Evolutionary conservation across 2,329 filamentous ascomycete genomes (phyloP), one percentile per base, ranked within the genome.

Genomic region (Aspergillus pseudoterreus): DNA sequence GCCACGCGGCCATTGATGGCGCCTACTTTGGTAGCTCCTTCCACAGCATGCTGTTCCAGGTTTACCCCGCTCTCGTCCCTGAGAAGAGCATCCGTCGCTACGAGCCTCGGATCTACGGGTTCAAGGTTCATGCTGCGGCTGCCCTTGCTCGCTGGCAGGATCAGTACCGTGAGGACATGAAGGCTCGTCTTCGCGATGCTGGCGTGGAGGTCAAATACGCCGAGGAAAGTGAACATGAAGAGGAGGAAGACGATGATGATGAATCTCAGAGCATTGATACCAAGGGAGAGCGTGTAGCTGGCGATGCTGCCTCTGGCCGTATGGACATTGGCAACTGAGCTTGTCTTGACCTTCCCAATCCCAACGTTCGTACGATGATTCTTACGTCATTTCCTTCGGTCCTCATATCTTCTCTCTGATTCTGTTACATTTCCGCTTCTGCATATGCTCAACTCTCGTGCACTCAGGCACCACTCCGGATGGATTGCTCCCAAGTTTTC

Each of bases 41-140:
- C 79, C 92, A 96, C 80, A 96, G 96, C 75, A 96, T 99, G 73
- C 84, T 99, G 56, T 97, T 99, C 78, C 94, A 99, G 72, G 94
- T 99, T 50, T 97, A 97, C 70, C 92, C 94, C 5, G 85, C 88
- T 21, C 81, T 99, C 62, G 84, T 95, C 47, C 94, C 94, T 3
- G 78, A 84, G 60, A 99, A 97, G 80, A 90, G 84, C 62, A 79
- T 85, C 56, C 85, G 90, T 58, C 84, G 94, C 60, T 96, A 97
- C 73, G 83, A 92, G 51, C 94, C 94, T 21, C 84, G 88, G 52
- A 87, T 95, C 54, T 99, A 94, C 71, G 94, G 94, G 32, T 99
- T 99, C 80, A 90, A 90, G 66, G 91, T 99, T 5, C 94, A 99
- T 74, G 89, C 91, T 4, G 82, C 87, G 14, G 92, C 94, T 0